phyloP scores from a whole-genome alignment of 352 stramenopile species.

The Globisporangium heterothallicum region DNA sequence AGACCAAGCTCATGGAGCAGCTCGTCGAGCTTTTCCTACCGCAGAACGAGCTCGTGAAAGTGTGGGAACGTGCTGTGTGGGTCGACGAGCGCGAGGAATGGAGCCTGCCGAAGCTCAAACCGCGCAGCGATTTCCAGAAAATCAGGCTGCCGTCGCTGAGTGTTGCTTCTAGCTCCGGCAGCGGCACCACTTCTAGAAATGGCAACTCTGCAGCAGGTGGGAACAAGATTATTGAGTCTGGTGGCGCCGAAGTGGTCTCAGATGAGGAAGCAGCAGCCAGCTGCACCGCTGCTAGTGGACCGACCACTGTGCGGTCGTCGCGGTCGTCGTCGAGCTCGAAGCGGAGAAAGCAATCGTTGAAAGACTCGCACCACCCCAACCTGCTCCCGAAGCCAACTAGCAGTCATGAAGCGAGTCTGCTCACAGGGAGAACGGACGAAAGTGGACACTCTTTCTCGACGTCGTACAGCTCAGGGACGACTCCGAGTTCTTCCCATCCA shows the following conservation, averaged over 20 bases:
- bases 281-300: constrained; percentile 13
- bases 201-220: not conserved
- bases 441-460: constrained; percentile 6
- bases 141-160: constrained; percentile 61
- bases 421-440: constrained; percentile 5
- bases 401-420: constrained; percentile 18
- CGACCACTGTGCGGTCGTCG: constrained; percentile 23
- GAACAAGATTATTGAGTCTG: constrained; percentile 27
- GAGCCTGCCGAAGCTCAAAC: constrained; percentile 68
- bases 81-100: constrained; percentile 77
- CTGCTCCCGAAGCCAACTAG: constrained; percentile 14
- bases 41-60: constrained; percentile 82
- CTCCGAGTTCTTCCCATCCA: not conserved
- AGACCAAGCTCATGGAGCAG: constrained; percentile 84
- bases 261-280: constrained; percentile 33
- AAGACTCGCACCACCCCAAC: not conserved
- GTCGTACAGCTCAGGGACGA: not conserved
- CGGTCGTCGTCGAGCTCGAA: constrained; percentile 31
- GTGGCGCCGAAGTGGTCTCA: constrained; percentile 50
- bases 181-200: constrained; percentile 9
- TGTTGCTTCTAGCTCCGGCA: constrained; percentile 7
- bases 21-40: constrained; percentile 82
- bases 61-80: constrained; percentile 86
- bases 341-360: constrained; percentile 17
- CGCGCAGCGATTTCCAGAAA: constrained; percentile 75